Evolutionary conservation across 805 yeast genomes (phyloP).

Genomic region (Kluyveromyces nonfermentans): DNA sequence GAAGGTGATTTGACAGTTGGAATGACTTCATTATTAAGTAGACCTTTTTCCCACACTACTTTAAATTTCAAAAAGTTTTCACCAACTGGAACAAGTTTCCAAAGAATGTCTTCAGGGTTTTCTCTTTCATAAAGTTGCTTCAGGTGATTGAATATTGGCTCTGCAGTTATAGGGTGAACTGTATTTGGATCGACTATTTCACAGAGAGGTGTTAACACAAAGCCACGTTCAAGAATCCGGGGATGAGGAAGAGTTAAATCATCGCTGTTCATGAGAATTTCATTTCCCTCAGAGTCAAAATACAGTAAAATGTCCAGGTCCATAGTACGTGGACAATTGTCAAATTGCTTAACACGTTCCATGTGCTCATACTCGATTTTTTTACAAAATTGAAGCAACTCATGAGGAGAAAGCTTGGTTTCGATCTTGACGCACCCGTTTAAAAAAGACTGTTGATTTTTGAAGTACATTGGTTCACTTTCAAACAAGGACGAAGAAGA

Average conservation of each 20-base stretch:
- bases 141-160: constrained; percentile 63
- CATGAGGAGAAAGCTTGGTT: constrained; percentile 58
- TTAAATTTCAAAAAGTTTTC: constrained; percentile 22
- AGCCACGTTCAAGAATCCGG: constrained; percentile 79
- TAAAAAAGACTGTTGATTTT: constrained; percentile 69
- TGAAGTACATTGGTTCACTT: constrained; percentile 86
- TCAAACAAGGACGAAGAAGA: constrained; percentile 72
- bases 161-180: constrained; percentile 80
- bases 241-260: constrained; percentile 76
- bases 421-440: constrained; percentile 70
- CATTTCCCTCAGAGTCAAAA: constrained; percentile 25
- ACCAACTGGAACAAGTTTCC: constrained; percentile 41
- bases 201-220: constrained; percentile 82
- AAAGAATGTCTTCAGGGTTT: constrained; percentile 43
- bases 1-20: constrained; percentile 33
- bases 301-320: constrained; percentile 82
- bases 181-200: constrained; percentile 62
- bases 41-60: constrained; percentile 35
- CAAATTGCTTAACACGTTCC: constrained; percentile 63
- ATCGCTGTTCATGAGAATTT: constrained; percentile 41
- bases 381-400: constrained; percentile 53
- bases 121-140: constrained; percentile 38
- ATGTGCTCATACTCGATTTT: constrained; percentile 67
- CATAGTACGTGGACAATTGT: constrained; percentile 87
- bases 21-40: constrained; percentile 32